Evolutionary conservation across 805 yeast genomes (phyloP).

Genomic region (Saccharomycopsis lassenensis): DNA sequence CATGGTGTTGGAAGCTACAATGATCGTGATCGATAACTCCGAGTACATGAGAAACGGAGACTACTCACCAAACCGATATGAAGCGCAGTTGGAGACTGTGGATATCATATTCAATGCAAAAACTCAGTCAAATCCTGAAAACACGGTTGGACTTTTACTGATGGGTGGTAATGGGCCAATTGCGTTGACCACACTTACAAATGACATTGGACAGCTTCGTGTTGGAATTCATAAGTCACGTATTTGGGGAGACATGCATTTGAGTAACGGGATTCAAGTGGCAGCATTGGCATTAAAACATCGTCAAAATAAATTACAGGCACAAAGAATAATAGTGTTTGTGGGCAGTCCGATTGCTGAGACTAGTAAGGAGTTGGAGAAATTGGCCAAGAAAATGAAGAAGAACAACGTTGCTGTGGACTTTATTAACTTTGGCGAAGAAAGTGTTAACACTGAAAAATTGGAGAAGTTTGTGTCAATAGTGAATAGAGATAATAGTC

Average conservation of each 20-base stretch:
- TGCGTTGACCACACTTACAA: slow-evolving; percentile 81
- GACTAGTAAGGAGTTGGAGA: slow-evolving; percentile 59
- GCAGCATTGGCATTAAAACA: slow-evolving; percentile 91
- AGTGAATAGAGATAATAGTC: slow-evolving; percentile 69
- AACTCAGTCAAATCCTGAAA: slow-evolving; percentile 84
- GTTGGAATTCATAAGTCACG: slow-evolving; percentile 59
- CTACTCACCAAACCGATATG: slow-evolving; percentile 76
- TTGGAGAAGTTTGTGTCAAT: slow-evolving; percentile 67
- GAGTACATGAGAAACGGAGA: slow-evolving; percentile 96
- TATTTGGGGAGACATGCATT: slow-evolving; percentile 56
- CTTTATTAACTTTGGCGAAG: slow-evolving; percentile 87
- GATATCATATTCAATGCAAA: slow-evolving; percentile 79
- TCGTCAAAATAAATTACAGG: slow-evolving; percentile 88
- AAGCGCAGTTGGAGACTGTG: slow-evolving; percentile 86
- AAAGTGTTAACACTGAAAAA: slow-evolving; percentile 59
- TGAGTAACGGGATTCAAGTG: slow-evolving; percentile 81
- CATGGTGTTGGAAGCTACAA: slow-evolving; percentile 96
- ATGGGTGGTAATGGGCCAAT: slow-evolving; percentile 79
- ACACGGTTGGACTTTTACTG: slow-evolving; percentile 83
- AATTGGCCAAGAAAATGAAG: slow-evolving; percentile 83
- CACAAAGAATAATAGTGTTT: slow-evolving; percentile 80
- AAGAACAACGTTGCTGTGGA: slow-evolving; percentile 88
- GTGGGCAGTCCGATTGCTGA: slow-evolving; percentile 80
- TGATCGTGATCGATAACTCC: slow-evolving; percentile 90
- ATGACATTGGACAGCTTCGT: slow-evolving; percentile 76